Conservation (phyloP, 139 green algal species). For the Gonium pectorale region DNA sequence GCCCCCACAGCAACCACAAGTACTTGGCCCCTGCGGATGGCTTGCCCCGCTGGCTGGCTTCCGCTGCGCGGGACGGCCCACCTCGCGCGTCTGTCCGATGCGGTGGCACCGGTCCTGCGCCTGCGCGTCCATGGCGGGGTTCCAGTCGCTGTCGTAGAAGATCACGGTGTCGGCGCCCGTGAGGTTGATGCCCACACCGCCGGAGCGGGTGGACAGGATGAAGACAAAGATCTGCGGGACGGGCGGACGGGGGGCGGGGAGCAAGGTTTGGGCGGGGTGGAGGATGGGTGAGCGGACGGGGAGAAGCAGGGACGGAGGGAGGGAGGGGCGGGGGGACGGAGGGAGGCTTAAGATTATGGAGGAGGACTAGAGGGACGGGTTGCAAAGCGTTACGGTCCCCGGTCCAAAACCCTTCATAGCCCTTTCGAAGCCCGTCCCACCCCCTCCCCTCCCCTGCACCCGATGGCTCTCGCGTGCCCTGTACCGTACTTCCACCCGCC, state of each 20-base stretch:
- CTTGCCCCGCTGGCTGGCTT: too few relatives aligned
- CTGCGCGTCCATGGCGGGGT: constrained; percentile 83
- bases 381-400: too few relatives aligned
- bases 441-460: too few relatives aligned
- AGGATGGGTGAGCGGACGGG: background rate
- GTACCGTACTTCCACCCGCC: too few relatives aligned
- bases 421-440: too few relatives aligned
- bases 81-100: constrained; percentile 95
- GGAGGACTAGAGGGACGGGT: too few relatives aligned
- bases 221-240: constrained; percentile 88
- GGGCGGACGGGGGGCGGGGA: background rate
- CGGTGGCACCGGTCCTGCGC: constrained; percentile 95
- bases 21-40: too few relatives aligned
- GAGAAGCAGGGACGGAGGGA: background rate
- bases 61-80: too few relatives aligned
- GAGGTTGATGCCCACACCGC: constrained; percentile 99
- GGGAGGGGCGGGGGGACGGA: background rate
- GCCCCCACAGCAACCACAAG: too few relatives aligned
- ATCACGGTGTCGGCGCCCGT: constrained; percentile 97
- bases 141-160: constrained; percentile 99
- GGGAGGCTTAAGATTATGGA: background rate
- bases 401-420: too few relatives aligned
- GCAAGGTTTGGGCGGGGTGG: background rate
- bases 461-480: too few relatives aligned
- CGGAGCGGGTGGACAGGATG: constrained; percentile 94